Percentiles rank a stretch among this genome's conserved stretches.
Conservation (phyloP, 2,329 filamentous ascomycete species). For the Colletotrichum echinochloae region DNA sequence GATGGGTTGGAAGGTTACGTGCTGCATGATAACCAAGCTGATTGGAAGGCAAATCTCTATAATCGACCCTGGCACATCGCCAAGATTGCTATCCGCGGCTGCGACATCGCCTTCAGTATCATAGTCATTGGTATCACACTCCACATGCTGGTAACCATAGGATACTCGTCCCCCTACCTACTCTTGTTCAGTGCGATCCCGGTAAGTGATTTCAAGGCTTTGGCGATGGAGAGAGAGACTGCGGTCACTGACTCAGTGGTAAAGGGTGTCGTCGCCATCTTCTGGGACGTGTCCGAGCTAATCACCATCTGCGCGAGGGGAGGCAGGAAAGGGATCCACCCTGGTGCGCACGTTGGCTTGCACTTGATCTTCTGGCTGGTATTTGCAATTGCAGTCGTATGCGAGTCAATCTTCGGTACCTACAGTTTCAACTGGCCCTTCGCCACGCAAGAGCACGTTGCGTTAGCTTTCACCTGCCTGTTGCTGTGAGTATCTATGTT, state of each 20-base stretch:
- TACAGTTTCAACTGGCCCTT: not conserved
- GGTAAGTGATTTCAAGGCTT: conserved; percentile 8
- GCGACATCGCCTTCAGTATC: conserved; percentile 45
- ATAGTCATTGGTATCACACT: conserved; percentile 33
- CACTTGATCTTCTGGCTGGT: conserved; percentile 57
- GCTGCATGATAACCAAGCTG: conserved; percentile 22
- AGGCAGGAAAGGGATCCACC: conserved; percentile 53
- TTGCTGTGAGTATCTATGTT: conserved; percentile 25
- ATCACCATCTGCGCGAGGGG: conserved; percentile 51
- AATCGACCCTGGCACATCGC: conserved; percentile 45
- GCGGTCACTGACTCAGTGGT: not conserved
- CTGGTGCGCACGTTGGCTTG: conserved; percentile 57
- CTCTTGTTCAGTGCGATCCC: conserved; percentile 12
- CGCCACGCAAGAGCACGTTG: conserved; percentile 33
- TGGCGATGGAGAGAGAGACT: not conserved
- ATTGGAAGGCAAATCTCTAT: conserved; percentile 19
- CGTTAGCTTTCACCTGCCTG: conserved; percentile 42
- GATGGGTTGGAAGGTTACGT: conserved; percentile 28
- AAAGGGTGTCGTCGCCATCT: conserved; percentile 52
- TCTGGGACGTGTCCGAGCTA: conserved; percentile 55
- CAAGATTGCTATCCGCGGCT: conserved; percentile 49
- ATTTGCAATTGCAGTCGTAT: conserved; percentile 45
- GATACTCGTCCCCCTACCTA: not conserved
- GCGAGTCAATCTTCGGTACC: conserved; percentile 41
- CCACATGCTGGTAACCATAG: conserved; percentile 2